Evolutionary conservation across 2,329 filamentous ascomycete genomes (phyloP).

Genomic region (Botrytis galanthina): DNA sequence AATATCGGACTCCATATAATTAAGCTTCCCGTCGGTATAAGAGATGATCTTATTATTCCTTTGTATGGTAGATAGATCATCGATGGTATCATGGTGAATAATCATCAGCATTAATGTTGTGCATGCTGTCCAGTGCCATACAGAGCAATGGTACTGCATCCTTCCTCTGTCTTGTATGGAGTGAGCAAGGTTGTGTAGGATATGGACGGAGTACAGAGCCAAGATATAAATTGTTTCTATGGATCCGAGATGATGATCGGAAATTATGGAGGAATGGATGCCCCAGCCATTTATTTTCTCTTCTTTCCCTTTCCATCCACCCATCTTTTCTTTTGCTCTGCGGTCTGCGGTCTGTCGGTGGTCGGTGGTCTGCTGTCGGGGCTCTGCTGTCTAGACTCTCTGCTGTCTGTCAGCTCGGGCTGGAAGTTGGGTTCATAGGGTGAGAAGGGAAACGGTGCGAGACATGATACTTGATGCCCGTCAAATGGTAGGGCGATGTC

Average conservation of each 20-base stretch:
- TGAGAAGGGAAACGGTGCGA: neutral
- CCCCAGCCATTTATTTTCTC: constrained; percentile 14
- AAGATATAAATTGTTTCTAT: neutral
- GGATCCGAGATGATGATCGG: neutral
- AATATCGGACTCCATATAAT: neutral
- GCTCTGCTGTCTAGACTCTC: neutral
- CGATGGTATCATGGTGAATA: neutral
- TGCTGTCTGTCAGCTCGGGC: neutral
- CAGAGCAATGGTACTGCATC: neutral
- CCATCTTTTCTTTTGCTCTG: neutral
- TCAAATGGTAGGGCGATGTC: neutral
- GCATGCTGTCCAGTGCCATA: neutral
- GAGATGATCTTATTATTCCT: neutral
- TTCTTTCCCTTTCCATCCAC: neutral
- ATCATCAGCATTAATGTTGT: neutral
- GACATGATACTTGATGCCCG: neutral
- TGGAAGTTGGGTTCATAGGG: neutral
- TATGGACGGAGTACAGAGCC: neutral
- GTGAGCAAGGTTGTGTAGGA: neutral
- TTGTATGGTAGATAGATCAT: neutral
- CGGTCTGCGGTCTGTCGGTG: neutral
- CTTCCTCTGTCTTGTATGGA: neutral
- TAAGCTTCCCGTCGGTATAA: constrained; percentile 11
- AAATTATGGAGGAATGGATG: constrained; percentile 6
- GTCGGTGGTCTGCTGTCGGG: neutral